phyloP scores from a whole-genome alignment of 2,329 filamentous ascomycete species.

The Neopestalotiopsis rosae region DNA sequence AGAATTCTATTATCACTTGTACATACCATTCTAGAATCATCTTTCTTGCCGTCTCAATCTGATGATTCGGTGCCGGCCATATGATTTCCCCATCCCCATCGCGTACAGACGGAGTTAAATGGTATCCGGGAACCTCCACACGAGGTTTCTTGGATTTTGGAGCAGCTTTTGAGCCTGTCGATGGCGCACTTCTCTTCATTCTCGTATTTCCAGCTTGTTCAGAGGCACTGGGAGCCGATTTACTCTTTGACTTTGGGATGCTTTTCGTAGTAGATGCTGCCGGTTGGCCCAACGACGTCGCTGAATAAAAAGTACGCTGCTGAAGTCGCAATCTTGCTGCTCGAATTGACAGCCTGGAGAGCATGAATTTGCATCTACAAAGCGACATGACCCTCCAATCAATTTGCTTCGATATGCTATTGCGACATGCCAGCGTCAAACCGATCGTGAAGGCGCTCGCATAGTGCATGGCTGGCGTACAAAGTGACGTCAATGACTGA shows the following conservation, averaged over 20 bases:
- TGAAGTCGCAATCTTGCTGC: background rate
- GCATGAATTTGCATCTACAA: background rate
- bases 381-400: constrained; percentile 29
- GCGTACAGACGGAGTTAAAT: constrained; percentile 44
- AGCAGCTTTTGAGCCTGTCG: constrained; percentile 21
- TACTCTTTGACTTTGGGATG: background rate
- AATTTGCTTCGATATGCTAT: background rate
- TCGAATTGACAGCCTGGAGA: background rate
- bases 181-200: constrained; percentile 34
- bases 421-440: background rate
- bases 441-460: background rate
- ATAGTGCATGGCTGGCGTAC: background rate
- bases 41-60: constrained; percentile 59
- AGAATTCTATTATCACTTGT: constrained; percentile 22
- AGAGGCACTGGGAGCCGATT: background rate
- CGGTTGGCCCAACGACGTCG: background rate
- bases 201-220: constrained; percentile 1
- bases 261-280: background rate
- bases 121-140: constrained; percentile 47
- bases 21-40: constrained; percentile 65
- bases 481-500: constrained; percentile 27
- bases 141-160: constrained; percentile 33
- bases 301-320: background rate
- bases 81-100: constrained; percentile 53
- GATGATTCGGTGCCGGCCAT: constrained; percentile 65